Percentiles rank a stretch among this genome's conserved stretches.
Conservation (phyloP, 768 basidiomycete genomes). For the Arthromyces matolae region DNA sequence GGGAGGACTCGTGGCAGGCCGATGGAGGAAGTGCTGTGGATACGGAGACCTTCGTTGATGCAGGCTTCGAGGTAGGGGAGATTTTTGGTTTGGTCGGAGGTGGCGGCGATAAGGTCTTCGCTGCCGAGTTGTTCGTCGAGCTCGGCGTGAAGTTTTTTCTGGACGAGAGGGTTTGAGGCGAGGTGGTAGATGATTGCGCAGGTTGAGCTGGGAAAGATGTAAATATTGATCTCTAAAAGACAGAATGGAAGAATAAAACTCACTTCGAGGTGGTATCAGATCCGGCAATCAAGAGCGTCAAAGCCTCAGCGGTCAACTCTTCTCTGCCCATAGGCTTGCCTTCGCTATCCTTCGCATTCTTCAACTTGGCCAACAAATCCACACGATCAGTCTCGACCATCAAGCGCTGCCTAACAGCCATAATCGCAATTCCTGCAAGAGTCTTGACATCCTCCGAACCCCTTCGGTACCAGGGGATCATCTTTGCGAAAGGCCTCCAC, state of each 20-base stretch:
- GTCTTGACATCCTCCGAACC: constrained; percentile 65
- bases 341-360: constrained; percentile 70
- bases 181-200: constrained; percentile 88
- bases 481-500: constrained; percentile 62
- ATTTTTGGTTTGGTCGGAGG: constrained; percentile 65
- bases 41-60: constrained; percentile 80
- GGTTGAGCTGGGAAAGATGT: constrained; percentile 55
- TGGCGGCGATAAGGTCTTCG: constrained; percentile 58
- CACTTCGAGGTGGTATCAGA: constrained; percentile 94
- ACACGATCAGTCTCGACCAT: constrained; percentile 65
- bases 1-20: constrained; percentile 82
- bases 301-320: constrained; percentile 86
- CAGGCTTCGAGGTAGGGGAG: constrained; percentile 82
- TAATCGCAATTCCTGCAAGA: constrained; percentile 75
- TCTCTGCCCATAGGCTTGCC: constrained; percentile 78
- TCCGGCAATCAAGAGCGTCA: constrained; percentile 84
- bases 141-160: constrained; percentile 73
- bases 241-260: constrained; percentile 20
- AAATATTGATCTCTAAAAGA: not conserved
- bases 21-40: constrained; percentile 80
- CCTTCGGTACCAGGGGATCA: constrained; percentile 72
- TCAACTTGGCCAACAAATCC: constrained; percentile 80
- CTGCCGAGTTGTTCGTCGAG: constrained; percentile 58
- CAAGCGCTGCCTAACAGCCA: constrained; percentile 76
- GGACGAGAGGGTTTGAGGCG: constrained; percentile 59